Evolutionary conservation across 176 grass and related monocot species (phyloP), one percentile per base, ranked within the genome.

Genomic region (Chrysopogon serrulatus): DNA sequence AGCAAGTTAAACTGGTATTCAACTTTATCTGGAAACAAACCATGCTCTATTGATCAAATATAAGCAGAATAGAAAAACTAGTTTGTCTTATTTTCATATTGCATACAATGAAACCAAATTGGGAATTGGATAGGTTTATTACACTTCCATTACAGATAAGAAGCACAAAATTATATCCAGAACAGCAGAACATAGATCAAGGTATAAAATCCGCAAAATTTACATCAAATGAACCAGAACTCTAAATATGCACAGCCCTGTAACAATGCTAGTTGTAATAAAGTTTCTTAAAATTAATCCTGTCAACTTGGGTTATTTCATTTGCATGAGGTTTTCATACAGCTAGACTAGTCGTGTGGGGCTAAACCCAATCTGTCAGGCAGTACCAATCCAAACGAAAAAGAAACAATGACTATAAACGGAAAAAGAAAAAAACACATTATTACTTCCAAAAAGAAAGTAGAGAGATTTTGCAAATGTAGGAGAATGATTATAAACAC

Each of bases 301-400:
- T 43, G 13, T 43, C 37, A 7, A 71, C 17, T 71, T 71, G n/a
- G 36, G 41, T 43, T 2, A 41, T 27, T 71, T 13, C 68, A 43
- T 42, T 27, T 71, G n/a, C 68, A 43, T 42, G 23, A 42, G 37
- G 37, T 70, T 70, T 70, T 42, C 11, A 70, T 42, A 70, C 65
- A 68, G n/a, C 39, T 70, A 45, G 31, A 48, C 48, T 70, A 76
- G 72, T 41, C 16, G 77, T 39, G 13, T 70, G 49, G 72, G 41
- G 82, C 19, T 45, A 87, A 80, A 77, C 64, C 34, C 30, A 64
- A 41, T 61, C 62, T 49, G 76, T 18, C 70, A 60, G 39, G 17
- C 42, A 83, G 42, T 37, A 15, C 18, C 43, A 32, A 18, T 34
- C 49, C 44, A 26, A 19, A 56, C 54, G 32, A 68, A 60, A 30